Evolutionary conservation across 352 stramenopile species (phyloP), one percentile per base, ranked within the genome.

Genomic region (Phytophthora chlamydospora): DNA sequence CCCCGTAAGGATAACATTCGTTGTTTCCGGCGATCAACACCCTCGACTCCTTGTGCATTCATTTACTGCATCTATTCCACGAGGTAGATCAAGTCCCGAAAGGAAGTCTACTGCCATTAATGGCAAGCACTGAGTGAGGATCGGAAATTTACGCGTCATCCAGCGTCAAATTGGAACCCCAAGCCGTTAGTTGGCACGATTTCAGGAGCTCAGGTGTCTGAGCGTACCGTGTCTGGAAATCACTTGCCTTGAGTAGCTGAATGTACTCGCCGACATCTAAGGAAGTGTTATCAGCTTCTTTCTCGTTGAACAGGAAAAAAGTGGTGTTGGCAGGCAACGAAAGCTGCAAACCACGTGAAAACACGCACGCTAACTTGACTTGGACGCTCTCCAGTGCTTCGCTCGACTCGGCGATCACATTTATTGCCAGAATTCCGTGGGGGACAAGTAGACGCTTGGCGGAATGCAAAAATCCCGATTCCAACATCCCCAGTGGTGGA

Each of bases 321-420:
- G 68, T 66, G 7, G 66, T 55, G 46, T 88, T 88, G 39, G 43
- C 62, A 7, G 62, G 48, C 16, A 83, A 60, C 42, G 64, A 50
- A 6, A 85, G 29, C n/a, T 53, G 54, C 19, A 85, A 5, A 0
- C 71, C 71, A 39, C 51, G 35, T 3, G 64, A 24, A 59, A 88
- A 85, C 4, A 68, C 73, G 6, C 38, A 35, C 0, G 24, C 31
- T 27, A 88, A 51, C 31, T 62, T 57, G 4, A 5, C n/a, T n/a
- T 81, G 48, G 1, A 83, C 64, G 2, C 35, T 35, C 2, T 38
- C 40, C 8, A 85, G 45, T 1, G 68, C 77, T 41, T 66, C 51
- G 29, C 66, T 10, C 4, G 71, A 69, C 36, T 82, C 62, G 2
- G 75, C 72, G 40, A 91, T 91, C 48, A 89, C 78, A 43, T 91